A percentile compares a stretch with the other conserved stretches of the same genome.
These are phyloP conservation scores for Cytidiella melzeri DNA, from an alignment of 768 basidiomycete genomes.

Conservation along the genomic window DNA sequence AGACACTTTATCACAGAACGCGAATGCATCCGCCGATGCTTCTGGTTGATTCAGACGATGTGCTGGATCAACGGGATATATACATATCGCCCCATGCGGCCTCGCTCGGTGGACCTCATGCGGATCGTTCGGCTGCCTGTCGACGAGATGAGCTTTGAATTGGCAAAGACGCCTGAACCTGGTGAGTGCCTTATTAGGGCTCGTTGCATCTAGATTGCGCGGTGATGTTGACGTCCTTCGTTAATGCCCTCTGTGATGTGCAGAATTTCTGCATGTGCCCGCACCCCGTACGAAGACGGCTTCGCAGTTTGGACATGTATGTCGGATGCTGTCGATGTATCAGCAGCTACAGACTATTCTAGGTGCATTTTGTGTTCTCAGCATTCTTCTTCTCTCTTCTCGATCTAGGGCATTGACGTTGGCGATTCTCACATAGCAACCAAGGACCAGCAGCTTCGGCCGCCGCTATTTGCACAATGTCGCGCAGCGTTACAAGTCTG, in stretches of 20 bases:
- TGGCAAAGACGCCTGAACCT: constrained; percentile 24
- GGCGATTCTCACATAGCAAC: constrained; percentile 7
- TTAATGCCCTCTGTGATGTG: constrained; percentile 6
- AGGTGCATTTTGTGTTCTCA: constrained; percentile 37
- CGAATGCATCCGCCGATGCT: constrained; percentile 75
- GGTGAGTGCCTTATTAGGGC: constrained; percentile 4
- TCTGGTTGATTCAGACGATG: constrained; percentile 70
- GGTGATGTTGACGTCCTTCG: constrained; percentile 2
- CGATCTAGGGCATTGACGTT: too few species aligned
- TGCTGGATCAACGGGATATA: constrained; percentile 41
- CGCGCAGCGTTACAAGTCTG: constrained; percentile 29
- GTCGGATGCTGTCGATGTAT: constrained; percentile 63
- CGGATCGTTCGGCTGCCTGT: constrained; percentile 62
- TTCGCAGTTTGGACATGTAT: constrained; percentile 73
- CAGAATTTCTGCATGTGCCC: constrained; percentile 66
- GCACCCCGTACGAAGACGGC: constrained; percentile 54
- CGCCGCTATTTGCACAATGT: constrained; percentile 11
- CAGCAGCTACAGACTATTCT: constrained; percentile 52
- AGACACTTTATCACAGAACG: constrained; percentile 55
- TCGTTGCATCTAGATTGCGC: background rate
- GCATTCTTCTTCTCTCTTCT: too few species aligned
- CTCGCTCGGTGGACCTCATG: constrained; percentile 27
- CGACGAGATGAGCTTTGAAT: constrained; percentile 77
- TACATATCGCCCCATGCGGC: constrained; percentile 30
- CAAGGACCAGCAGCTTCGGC: constrained; percentile 14